Evolutionary conservation across 352 stramenopile genomes (phyloP).

Genomic region (Pythium aquatile): DNA sequence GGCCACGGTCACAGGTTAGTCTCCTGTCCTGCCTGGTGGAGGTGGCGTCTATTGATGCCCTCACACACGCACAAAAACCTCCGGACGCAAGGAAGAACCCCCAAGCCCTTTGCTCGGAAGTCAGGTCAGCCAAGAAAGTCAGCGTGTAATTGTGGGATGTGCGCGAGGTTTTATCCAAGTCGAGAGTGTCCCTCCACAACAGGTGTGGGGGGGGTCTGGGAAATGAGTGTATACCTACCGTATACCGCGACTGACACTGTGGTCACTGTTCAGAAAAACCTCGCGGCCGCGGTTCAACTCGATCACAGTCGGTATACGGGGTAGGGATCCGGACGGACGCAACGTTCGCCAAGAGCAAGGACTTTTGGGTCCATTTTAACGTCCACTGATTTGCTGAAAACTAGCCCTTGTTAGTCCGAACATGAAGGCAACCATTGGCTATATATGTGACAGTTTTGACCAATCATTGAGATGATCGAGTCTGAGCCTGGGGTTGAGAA

Average conservation of each 20-base stretch:
- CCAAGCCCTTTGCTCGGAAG: background rate
- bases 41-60: slow-evolving; percentile 6
- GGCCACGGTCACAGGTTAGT: background rate
- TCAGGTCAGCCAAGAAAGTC: slow-evolving; percentile 22
- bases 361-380: background rate
- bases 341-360: slow-evolving; percentile 3
- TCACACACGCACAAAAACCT: slow-evolving; percentile 1
- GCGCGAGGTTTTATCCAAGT: slow-evolving; percentile 4
- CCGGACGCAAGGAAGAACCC: slow-evolving; percentile 5
- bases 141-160: slow-evolving; percentile 12
- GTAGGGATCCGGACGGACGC: slow-evolving; percentile 1
- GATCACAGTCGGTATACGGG: background rate
- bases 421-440: background rate
- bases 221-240: background rate
- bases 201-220: background rate
- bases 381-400: background rate
- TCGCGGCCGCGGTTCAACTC: background rate
- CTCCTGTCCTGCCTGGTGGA: background rate
- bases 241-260: slow-evolving; percentile 2
- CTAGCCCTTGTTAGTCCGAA: background rate
- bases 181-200: background rate
- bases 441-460: background rate
- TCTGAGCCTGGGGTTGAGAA: background rate
- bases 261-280: background rate
- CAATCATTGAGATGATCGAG: background rate